Evolutionary conservation across 2,329 filamentous ascomycete genomes (phyloP), one percentile per base, ranked within the genome.

Genomic region (Hirsutella minnesotensis): DNA sequence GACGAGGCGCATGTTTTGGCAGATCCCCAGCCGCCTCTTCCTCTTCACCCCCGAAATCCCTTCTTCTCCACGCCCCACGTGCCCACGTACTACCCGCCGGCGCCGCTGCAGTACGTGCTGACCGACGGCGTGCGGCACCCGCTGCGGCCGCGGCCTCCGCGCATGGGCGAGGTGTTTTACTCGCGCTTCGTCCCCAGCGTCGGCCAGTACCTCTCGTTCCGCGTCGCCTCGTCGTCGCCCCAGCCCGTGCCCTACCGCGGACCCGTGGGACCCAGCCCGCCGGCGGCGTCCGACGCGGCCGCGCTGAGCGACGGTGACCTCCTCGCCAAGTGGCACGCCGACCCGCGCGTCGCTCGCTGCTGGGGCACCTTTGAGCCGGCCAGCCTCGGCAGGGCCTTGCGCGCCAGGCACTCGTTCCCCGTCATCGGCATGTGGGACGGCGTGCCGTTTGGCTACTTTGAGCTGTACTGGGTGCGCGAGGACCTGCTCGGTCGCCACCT

Each of bases 401-500:
- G 70, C 12, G 79, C 73, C 18, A 70, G 72, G 16, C 83, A 95
- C 61, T 87, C 81, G 9, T 95, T 96, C 61, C 92, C 92, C 0
- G 87, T 82, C 0, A 90, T 96, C 47, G 92, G 86, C 1, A 81
- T 88, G 58, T 98, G 90, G 86, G 87, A 96, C 53, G 89, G 87
- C 10, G 83, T 90, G 46, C 90, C 90, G 0, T 98, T 96, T 64
- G 92, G 88, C 0, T 98, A 94, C 59, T 95, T 98, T 58, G 92
- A 98, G 66, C 75, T 98, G 29, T 98, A 98, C 65, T 98, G 92
- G 90, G 87, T 92, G 3, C 95, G 94, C 56, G 92, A 98, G 58
- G 92, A 96, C 56, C 66, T 70, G 0, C 60, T 98, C 1, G 87
- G 86, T 0, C 74, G 72, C 39, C 72, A 86, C 49, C 62, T 94